Percentiles rank a stretch among this genome's conserved stretches.
Evolutionary conservation across 2,329 filamentous ascomycete species (phyloP).

Genomic region (Paecilomyces sp.): DNA sequence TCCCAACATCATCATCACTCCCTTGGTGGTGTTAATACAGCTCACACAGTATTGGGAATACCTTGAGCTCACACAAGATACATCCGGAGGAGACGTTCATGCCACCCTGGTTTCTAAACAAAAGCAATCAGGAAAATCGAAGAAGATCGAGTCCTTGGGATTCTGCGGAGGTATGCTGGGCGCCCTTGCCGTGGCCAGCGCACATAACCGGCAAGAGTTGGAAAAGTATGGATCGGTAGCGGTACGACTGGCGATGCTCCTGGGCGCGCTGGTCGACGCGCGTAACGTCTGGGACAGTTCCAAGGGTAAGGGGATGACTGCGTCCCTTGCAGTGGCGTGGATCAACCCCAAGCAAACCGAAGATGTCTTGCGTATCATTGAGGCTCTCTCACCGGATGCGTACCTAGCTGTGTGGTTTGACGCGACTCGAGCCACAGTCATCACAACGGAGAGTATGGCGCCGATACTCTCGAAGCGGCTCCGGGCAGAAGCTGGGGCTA

Average conservation of each 20-base stretch:
- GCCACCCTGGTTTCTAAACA: background rate
- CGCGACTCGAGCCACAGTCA: background rate
- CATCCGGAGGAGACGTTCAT: background rate
- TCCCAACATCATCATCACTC: background rate
- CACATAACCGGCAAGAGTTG: background rate
- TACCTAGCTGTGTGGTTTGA: background rate
- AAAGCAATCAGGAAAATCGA: background rate
- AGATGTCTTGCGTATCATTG: background rate
- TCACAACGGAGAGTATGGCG: background rate
- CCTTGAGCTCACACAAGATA: background rate
- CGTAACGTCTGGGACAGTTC: background rate
- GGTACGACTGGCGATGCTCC: background rate
- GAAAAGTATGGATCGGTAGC: background rate
- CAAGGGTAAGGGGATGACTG: background rate
- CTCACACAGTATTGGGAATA: background rate
- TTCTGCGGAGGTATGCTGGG: background rate
- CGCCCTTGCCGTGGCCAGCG: background rate
- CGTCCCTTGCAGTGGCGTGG: background rate
- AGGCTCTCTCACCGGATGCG: background rate
- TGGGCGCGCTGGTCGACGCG: background rate
- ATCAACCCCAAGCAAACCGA: background rate
- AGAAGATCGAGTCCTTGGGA: background rate
- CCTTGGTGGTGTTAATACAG: background rate
- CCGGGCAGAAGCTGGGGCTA: background rate
- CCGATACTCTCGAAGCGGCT: background rate